Evolutionary conservation across 345 rosid genomes (phyloP).

Genomic region (Hibiscus mutabilis): DNA sequence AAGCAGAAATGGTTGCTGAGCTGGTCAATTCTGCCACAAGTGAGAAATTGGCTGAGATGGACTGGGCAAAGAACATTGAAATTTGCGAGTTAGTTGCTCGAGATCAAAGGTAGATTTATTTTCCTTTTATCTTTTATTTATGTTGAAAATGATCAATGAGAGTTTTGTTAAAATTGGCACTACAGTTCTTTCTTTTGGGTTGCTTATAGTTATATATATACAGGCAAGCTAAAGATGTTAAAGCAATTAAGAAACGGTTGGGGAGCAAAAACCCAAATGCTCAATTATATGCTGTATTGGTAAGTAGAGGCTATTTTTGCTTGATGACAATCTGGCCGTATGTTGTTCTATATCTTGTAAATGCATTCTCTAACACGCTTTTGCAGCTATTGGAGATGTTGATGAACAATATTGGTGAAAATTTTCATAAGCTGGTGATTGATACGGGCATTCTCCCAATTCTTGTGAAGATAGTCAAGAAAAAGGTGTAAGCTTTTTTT

Average conservation of each 20-base stretch:
- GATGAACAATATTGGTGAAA: constrained; percentile 90
- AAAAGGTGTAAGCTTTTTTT: constrained; percentile 53
- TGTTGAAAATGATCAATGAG: neutral
- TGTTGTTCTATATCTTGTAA: neutral
- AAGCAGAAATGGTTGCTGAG: constrained; percentile 62
- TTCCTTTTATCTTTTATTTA: neutral
- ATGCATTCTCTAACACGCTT: neutral
- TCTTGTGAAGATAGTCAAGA: constrained; percentile 90
- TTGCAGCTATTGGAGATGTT: constrained; percentile 87
- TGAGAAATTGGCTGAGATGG: constrained; percentile 73
- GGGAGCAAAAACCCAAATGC: constrained; percentile 59
- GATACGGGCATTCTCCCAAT: constrained; percentile 61
- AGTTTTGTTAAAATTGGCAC: neutral
- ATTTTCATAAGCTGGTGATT: constrained; percentile 68
- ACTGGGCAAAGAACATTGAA: constrained; percentile 87
- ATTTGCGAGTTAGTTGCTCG: constrained; percentile 77
- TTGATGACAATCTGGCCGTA: neutral
- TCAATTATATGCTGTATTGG: constrained; percentile 80
- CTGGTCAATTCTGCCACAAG: constrained; percentile 80
- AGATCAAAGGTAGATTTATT: constrained; percentile 52
- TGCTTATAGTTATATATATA: neutral
- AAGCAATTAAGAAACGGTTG: constrained; percentile 83
- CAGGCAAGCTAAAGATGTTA: constrained; percentile 84
- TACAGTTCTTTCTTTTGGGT: neutral
- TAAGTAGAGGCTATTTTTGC: constrained; percentile 24